Evolutionary conservation across 2,329 filamentous ascomycete genomes (phyloP).

Genomic region (Pyricularia pennisetigena): DNA sequence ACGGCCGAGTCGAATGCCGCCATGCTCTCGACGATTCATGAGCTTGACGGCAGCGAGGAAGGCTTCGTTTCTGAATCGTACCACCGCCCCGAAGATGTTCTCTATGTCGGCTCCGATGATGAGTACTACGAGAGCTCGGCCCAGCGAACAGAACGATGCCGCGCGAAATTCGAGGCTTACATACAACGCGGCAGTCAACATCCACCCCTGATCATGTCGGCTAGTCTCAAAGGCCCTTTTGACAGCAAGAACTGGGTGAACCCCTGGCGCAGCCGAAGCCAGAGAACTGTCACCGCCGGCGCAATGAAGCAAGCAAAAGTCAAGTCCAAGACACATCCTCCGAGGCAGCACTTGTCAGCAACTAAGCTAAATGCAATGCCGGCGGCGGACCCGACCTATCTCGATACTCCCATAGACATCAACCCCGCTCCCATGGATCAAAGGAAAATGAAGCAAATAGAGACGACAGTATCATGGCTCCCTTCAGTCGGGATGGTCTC

Average conservation of each 20-base stretch:
- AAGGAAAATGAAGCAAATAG: no score
- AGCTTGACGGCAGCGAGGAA: background rate
- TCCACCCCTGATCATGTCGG: constrained; percentile 47
- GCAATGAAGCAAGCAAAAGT: background rate
- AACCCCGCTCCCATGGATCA: background rate
- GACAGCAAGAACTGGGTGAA: constrained; percentile 37
- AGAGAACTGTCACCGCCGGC: background rate
- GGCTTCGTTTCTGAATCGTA: constrained; percentile 23
- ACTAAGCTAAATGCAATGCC: background rate
- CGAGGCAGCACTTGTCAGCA: background rate
- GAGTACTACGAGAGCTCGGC: constrained; percentile 38
- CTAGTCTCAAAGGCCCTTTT: constrained; percentile 53
- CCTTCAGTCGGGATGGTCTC: background rate
- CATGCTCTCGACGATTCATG: background rate
- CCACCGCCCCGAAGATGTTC: constrained; percentile 32
- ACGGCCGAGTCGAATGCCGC: background rate
- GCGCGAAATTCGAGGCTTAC: constrained; percentile 48
- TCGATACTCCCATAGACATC: background rate
- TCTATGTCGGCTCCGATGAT: constrained; percentile 48
- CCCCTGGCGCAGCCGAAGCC: constrained; percentile 29
- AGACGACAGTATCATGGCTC: background rate
- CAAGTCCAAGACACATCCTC: background rate
- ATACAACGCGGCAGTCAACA: constrained; percentile 28
- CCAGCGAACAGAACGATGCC: constrained; percentile 42
- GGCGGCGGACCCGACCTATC: no score